These are phyloP conservation scores for Plasmodium knowlesi DNA, from an alignment of 169 alveolate species.

Conservation along the genomic window DNA sequence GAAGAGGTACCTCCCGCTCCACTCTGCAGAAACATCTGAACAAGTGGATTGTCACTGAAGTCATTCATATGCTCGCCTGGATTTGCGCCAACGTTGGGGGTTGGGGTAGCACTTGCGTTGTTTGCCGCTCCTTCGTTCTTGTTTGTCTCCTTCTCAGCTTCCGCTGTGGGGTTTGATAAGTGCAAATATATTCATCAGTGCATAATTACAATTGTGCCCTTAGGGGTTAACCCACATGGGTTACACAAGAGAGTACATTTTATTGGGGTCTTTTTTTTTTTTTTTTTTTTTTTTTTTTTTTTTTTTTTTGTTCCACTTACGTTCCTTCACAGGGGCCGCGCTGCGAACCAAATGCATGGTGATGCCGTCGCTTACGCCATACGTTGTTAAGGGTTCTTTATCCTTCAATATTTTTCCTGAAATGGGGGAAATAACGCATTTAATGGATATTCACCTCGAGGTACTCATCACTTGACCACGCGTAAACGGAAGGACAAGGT, in stretches of 20 bases:
- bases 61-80: conserved; percentile 16
- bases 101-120: background rate
- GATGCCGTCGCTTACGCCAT: conserved; percentile 89
- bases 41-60: conserved; percentile 33
- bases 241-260: conserved; percentile 28
- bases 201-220: conserved; percentile 18
- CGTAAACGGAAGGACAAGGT: background rate
- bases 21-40: conserved; percentile 69
- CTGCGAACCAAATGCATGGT: conserved; percentile 92
- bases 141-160: conserved; percentile 42
- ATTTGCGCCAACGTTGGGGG: conserved; percentile 9
- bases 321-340: conserved; percentile 79
- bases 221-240: conserved; percentile 34
- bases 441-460: background rate
- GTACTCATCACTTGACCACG: background rate
- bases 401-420: conserved; percentile 92
- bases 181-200: background rate
- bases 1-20: conserved; percentile 54
- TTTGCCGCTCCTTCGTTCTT: background rate
- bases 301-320: conserved; percentile 59
- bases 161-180: background rate
- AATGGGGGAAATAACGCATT: background rate
- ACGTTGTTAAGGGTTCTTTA: conserved; percentile 83
- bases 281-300: conserved; percentile 19
- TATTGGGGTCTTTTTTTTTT: conserved; percentile 28